Base-by-base conservation (phyloP, 108 stramenopile species). In the Heterococcus sp. region DNA sequence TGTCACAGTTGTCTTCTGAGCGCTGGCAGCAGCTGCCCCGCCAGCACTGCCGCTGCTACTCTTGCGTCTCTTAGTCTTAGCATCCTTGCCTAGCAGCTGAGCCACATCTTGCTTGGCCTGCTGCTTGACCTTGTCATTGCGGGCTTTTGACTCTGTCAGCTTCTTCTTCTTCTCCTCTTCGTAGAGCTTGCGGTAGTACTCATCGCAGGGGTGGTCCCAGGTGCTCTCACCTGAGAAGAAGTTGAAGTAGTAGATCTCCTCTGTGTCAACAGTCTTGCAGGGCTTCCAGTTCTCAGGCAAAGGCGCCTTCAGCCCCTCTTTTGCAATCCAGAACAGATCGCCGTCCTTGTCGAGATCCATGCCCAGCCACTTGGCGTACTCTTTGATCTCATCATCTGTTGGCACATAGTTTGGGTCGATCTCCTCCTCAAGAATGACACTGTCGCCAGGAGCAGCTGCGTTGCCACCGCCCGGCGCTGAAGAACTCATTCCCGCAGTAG, bases 201-300 rank as follows among this genome's bases (percentile, higher is more conserved):
- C 88, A 64, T 91, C 91, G 66, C 90, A 90, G 2, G 91, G 91
- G 75, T 91, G 91, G 68, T 91, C 90, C 91, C 91, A 91, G 14
- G 88, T 90, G 63, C 70, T 73, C 71, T 91, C 89, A 27, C 91
- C 91, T 3, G 84, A 82, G 2, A 76, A 39, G 65, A 91, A 91
- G 65, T 90, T 90, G 69, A 91, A 91, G 89, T 91, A 91, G 78
- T 91, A 91, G 30, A 90, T 90, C 38, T 90, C 90, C 3, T 88
- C 89, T 26, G 89, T 90, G 68, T 88, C 89, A 1, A 73, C 77
- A 31, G 89, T 91, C 38, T 89, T 88, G 81, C 90, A 91, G 0
- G 90, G 90, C 69, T 91, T 91, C 90, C 90, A 91, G 38, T 90
- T 71, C 21, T 90, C 87, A 2, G 90, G 90, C 1, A 91, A 76